A percentile compares a stretch with the other conserved stretches of the same genome.
phyloP scores from a whole-genome alignment of 176 grass and related monocot species.

The Typha latifolia region DNA sequence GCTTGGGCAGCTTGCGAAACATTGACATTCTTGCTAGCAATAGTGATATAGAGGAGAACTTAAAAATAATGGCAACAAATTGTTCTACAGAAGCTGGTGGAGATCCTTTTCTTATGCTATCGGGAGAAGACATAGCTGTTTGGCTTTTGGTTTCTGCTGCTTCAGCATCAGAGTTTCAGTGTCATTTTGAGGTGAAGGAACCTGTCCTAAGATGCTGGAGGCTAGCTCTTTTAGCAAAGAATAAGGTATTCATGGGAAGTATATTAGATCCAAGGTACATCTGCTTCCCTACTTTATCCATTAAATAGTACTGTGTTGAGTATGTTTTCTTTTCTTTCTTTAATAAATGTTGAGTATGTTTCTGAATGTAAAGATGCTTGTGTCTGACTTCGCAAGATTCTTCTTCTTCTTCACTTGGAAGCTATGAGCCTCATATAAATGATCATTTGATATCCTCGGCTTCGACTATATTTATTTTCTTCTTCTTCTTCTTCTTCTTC shows the following conservation, averaged over 20 bases:
- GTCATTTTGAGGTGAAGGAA: slow-evolving; percentile 35
- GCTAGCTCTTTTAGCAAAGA: slow-evolving; percentile 58
- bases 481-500: too few relatives aligned
- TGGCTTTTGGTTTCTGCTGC: slow-evolving; percentile 73
- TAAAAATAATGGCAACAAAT: slow-evolving; percentile 23
- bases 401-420: background rate
- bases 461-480: background rate
- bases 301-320: slow-evolving; percentile 3
- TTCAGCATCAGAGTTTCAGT: slow-evolving; percentile 56
- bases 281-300: slow-evolving; percentile 13
- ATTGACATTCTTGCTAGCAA: slow-evolving; percentile 30
- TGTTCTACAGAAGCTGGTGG: slow-evolving; percentile 14
- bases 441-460: background rate
- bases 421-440: slow-evolving; percentile 4
- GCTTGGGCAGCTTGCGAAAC: slow-evolving; percentile 45
- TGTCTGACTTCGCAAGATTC: background rate
- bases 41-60: slow-evolving; percentile 32
- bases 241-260: slow-evolving; percentile 47
- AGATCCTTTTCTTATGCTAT: slow-evolving; percentile 19
- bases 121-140: slow-evolving; percentile 56
- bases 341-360: too few relatives aligned
- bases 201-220: slow-evolving; percentile 45
- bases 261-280: slow-evolving; percentile 75
- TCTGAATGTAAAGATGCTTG: background rate
- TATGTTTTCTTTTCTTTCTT: background rate